phyloP scores from a whole-genome alignment of 2,329 filamentous ascomycete genomes.

The Diplodia mutila region DNA sequence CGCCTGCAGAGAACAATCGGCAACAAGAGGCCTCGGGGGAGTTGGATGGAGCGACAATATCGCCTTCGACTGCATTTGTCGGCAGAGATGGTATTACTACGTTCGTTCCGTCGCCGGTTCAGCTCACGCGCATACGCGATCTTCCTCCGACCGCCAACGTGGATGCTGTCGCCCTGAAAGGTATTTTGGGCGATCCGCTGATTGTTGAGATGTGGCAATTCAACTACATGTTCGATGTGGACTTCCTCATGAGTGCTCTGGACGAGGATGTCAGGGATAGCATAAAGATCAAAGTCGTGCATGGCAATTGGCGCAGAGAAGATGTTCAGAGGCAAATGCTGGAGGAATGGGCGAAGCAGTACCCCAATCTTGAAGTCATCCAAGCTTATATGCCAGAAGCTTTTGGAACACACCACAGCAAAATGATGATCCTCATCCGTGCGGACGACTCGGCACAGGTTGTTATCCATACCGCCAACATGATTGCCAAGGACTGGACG shows the following conservation, averaged over 20 bases:
- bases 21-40: background rate
- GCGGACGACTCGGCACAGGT: slow-evolving; percentile 78
- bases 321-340: slow-evolving; percentile 61
- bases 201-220: slow-evolving; percentile 75
- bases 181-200: slow-evolving; percentile 73
- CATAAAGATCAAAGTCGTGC: slow-evolving; percentile 62
- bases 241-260: slow-evolving; percentile 62
- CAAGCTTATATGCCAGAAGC: slow-evolving; percentile 79
- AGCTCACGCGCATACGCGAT: slow-evolving; percentile 70
- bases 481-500: slow-evolving; percentile 84
- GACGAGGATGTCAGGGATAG: slow-evolving; percentile 59
- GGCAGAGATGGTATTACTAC: background rate
- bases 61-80: background rate
- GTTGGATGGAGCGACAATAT: too few species aligned
- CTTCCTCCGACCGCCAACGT: slow-evolving; percentile 64
- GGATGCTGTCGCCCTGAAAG: slow-evolving; percentile 66
- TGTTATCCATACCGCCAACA: slow-evolving; percentile 86
- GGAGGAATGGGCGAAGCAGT: slow-evolving; percentile 65
- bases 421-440: slow-evolving; percentile 83
- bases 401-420: slow-evolving; percentile 84
- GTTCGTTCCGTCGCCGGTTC: slow-evolving; percentile 65
- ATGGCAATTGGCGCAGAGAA: slow-evolving; percentile 71
- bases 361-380: slow-evolving; percentile 71
- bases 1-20: too few species aligned
- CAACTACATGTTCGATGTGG: slow-evolving; percentile 67